phyloP scores from a whole-genome alignment of 345 rosid species.

The Erucastrum elatum region DNA sequence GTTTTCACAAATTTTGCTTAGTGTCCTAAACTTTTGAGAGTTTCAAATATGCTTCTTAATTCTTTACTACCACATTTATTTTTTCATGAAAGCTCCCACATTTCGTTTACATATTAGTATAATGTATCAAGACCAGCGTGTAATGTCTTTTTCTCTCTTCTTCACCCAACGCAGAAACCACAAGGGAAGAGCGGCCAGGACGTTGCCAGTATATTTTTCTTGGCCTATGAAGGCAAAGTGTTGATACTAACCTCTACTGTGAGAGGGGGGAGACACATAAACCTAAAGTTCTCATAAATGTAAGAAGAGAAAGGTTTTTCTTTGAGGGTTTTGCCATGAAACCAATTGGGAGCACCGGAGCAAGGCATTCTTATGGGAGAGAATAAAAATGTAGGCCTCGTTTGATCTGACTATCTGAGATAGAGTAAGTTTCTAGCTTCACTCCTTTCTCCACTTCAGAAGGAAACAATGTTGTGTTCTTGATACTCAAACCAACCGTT shows the following conservation, averaged over 20 bases:
- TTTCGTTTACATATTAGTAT: slow-evolving; percentile 7
- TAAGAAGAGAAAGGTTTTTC: not conserved
- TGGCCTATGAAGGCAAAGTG: not conserved
- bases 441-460: slow-evolving; percentile 71
- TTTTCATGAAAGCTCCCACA: slow-evolving; percentile 7
- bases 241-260: not conserved
- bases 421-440: slow-evolving; percentile 72
- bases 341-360: slow-evolving; percentile 35
- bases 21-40: not conserved
- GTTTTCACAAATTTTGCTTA: too few relatives aligned
- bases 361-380: slow-evolving; percentile 65
- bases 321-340: slow-evolving; percentile 32
- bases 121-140: not conserved
- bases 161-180: not conserved
- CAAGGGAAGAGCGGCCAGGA: slow-evolving; percentile 13
- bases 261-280: slow-evolving; percentile 1
- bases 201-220: not conserved
- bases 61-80: slow-evolving; percentile 16
- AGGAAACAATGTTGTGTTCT: slow-evolving; percentile 71
- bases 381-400: slow-evolving; percentile 67
- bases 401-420: slow-evolving; percentile 75
- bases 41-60: slow-evolving; percentile 25
- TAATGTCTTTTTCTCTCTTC: slow-evolving; percentile 13
- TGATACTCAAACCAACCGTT: slow-evolving; percentile 61
- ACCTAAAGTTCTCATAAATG: not conserved